phyloP scores from a whole-genome alignment of 2,329 filamentous ascomycete genomes.

The Microdochium trichocladiopsis region DNA sequence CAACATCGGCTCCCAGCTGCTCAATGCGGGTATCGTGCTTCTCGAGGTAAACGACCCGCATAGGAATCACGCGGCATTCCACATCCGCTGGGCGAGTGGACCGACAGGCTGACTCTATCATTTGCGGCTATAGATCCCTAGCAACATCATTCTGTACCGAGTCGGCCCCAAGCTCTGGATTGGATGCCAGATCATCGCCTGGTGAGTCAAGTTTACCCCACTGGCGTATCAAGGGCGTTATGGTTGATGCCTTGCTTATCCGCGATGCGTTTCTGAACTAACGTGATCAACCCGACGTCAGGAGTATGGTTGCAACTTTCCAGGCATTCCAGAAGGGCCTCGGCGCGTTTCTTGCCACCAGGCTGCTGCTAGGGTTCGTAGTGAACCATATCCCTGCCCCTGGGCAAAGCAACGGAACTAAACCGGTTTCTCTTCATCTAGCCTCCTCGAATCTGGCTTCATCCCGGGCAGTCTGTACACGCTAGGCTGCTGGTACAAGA shows the following conservation, averaged over 20 bases:
- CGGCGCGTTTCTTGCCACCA: conserved; percentile 9
- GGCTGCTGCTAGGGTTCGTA: conserved; percentile 13
- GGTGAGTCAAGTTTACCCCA: too few relatives aligned
- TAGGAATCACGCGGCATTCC: too few relatives aligned
- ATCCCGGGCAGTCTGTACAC: conserved; percentile 28
- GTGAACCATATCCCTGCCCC: conserved; percentile 24
- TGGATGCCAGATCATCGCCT: conserved; percentile 33
- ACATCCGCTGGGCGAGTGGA: conserved; percentile 36
- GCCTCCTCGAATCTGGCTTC: conserved; percentile 29
- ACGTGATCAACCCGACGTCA: conserved; percentile 16
- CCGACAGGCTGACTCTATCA: conserved; percentile 29
- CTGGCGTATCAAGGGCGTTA: too few relatives aligned
- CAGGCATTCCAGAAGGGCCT: conserved; percentile 27
- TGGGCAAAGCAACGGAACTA: too few relatives aligned
- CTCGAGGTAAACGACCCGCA: conserved; percentile 37
- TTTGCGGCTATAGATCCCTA: conserved; percentile 27
- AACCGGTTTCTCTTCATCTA: conserved; percentile 24
- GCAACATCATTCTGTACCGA: conserved; percentile 37
- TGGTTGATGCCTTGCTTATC: too few relatives aligned
- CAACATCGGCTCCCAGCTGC: background rate
- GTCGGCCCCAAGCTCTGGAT: conserved; percentile 40
- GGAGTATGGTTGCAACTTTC: conserved; percentile 11
- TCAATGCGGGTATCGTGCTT: background rate
- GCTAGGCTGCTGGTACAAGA: conserved; percentile 34
- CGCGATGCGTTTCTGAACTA: too few relatives aligned